Conservation (phyloP, 352 stramenopile genomes). For the Pseudoperonospora humuli region DNA sequence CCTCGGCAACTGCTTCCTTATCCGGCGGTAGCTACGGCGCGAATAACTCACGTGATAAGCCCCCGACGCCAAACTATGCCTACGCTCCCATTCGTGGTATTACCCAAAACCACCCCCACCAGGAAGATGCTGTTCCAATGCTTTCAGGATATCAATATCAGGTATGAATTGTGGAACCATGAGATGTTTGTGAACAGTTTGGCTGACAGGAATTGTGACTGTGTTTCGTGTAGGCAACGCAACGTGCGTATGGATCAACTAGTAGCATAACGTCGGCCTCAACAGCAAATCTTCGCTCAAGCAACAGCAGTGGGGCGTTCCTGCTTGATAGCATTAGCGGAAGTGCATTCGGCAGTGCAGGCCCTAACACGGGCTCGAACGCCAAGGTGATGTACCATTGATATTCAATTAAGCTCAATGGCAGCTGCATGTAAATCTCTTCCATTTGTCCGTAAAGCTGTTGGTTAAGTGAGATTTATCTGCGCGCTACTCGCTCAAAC, state of each 20-base stretch:
- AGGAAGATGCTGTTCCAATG: conserved; percentile 42
- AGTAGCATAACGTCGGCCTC: conserved; percentile 15
- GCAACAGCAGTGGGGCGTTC: conserved; percentile 40
- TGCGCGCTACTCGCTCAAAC: too few species aligned
- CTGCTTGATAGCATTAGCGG: conserved; percentile 36
- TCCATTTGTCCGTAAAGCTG: too few species aligned
- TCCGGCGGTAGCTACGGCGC: conserved; percentile 25
- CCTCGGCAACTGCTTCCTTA: conserved; percentile 23
- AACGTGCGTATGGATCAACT: conserved; percentile 32
- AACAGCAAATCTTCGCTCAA: conserved; percentile 30
- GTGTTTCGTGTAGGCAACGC: conserved; percentile 20
- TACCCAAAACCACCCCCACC: conserved; percentile 22
- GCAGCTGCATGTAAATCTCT: background rate
- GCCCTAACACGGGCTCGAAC: conserved; percentile 19
- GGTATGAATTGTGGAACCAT: conserved; percentile 14
- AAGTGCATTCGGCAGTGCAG: conserved; percentile 29
- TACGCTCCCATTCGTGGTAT: conserved; percentile 31
- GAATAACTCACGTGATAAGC: conserved; percentile 28
- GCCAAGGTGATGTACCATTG: conserved; percentile 17
- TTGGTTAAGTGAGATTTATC: too few species aligned
- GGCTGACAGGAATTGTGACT: background rate
- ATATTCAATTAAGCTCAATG: conserved; percentile 1
- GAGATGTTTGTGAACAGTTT: background rate
- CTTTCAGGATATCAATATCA: conserved; percentile 65
- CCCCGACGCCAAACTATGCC: conserved; percentile 30